These are phyloP conservation scores for Poa pratensis DNA, from an alignment of 176 grass and related monocot genomes.

Conservation along the genomic window DNA sequence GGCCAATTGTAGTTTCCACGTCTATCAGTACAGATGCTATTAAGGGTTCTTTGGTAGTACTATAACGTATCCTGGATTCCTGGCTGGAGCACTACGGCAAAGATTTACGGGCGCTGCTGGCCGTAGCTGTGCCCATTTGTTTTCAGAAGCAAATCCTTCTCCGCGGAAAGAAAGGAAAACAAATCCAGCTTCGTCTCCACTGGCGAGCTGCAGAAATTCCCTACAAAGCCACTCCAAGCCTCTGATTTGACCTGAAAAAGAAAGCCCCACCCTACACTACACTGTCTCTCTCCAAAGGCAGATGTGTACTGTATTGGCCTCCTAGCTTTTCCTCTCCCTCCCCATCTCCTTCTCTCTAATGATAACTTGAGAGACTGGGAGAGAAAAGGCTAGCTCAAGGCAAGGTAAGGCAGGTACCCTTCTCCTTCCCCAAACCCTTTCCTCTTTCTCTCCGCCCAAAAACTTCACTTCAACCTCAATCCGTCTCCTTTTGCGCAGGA, in stretches of 20 bases:
- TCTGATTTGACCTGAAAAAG: conserved; percentile 85
- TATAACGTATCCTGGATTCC: neutral
- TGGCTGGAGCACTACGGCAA: neutral
- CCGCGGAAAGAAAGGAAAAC: neutral
- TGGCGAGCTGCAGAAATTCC: conserved; percentile 41
- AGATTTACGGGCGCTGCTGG: neutral
- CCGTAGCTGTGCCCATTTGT: neutral
- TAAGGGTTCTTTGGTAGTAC: neutral
- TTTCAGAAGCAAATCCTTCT: neutral
- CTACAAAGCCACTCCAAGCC: conserved; percentile 50
- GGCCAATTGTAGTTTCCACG: too few species aligned
- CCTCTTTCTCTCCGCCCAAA: conserved; percentile 69
- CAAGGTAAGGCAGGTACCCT: conserved; percentile 8
- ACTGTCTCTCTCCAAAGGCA: conserved; percentile 56
- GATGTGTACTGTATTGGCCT: conserved; percentile 39
- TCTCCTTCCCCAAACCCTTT: conserved; percentile 42
- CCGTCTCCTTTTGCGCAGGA: conserved; percentile 47
- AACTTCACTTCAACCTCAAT: conserved; percentile 57
- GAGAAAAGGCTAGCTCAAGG: conserved; percentile 48
- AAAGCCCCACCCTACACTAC: conserved; percentile 50
- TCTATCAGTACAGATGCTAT: too few species aligned
- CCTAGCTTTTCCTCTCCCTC: conserved; percentile 62
- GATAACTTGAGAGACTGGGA: conserved; percentile 45
- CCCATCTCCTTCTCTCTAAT: conserved; percentile 48
- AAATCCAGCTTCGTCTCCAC: conserved; percentile 42